phyloP scores from a whole-genome alignment of 139 green algal species.

The Chlorella sp. region DNA sequence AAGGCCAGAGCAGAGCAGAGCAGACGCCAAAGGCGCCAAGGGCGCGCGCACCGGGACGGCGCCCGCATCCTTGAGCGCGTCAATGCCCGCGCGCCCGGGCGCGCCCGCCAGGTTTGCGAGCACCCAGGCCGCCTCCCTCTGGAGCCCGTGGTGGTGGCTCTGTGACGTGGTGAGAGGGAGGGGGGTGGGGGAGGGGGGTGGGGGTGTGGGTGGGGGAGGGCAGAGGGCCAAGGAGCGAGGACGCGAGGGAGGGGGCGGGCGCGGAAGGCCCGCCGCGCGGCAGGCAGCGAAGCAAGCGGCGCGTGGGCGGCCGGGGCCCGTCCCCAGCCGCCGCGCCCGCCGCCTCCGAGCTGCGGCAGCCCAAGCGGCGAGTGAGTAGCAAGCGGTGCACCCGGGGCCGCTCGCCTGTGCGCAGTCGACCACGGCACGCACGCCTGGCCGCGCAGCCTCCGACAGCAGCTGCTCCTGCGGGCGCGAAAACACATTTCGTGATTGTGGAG shows the following conservation, averaged over 20 bases:
- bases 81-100: constrained; percentile 9
- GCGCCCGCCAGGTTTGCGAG: constrained; percentile 30
- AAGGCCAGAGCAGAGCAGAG: no score
- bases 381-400: no score
- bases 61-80: constrained; percentile 24
- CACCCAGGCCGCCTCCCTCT: constrained; percentile 43
- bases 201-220: neutral
- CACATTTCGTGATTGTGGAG: neutral
- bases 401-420: no score
- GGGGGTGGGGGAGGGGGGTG: neutral
- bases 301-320: no score
- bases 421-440: no score
- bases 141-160: constrained; percentile 40
- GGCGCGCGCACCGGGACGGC: constrained; percentile 10
- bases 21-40: neutral
- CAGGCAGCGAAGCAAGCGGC: no score
- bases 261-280: no score
- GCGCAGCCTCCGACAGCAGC: no score
- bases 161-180: neutral
- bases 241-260: neutral
- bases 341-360: no score
- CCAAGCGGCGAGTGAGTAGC: no score
- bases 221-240: neutral
- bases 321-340: no score
- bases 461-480: no score